Conservation (phyloP, 148 eudicot genomes). For the Rhododendron henanense region DNA sequence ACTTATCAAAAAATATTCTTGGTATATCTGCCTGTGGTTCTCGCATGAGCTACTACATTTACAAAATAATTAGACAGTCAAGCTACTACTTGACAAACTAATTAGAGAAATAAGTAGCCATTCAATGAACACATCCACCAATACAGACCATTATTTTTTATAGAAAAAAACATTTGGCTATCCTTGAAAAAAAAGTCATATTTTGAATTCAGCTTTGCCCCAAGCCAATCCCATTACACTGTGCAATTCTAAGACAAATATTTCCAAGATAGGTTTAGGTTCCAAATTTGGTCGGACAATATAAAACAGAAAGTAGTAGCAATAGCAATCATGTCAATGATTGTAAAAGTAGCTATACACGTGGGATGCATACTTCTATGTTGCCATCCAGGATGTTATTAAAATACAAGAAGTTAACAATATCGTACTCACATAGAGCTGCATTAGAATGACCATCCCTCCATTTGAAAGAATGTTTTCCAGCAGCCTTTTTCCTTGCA, state of each 20-base stretch:
- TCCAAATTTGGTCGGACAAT: neutral
- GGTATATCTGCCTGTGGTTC: neutral
- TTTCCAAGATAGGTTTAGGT: neutral
- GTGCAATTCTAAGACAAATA: neutral
- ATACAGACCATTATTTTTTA: neutral
- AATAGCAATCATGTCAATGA: neutral
- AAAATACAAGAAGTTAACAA: neutral
- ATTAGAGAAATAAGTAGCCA: neutral
- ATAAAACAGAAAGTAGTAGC: neutral
- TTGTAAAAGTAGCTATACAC: neutral
- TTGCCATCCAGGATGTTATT: neutral
- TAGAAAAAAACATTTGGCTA: neutral
- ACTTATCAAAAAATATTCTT: too few relatives aligned
- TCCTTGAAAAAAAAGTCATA: neutral
- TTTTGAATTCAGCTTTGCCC: conserved; percentile 1
- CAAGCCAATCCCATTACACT: neutral
- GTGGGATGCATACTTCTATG: neutral
- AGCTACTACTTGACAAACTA: neutral
- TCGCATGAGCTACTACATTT: neutral
- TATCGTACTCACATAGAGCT: conserved; percentile 39
- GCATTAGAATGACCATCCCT: conserved; percentile 65
- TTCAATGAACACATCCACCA: neutral
- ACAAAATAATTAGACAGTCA: neutral
- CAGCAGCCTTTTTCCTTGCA: conserved; percentile 59
- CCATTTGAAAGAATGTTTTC: conserved; percentile 79